A percentile compares a stretch with the other conserved stretches of the same genome.
Evolutionary conservation across 164 flowering plant species (phyloP).

Genomic region (Taxillus chinensis): DNA sequence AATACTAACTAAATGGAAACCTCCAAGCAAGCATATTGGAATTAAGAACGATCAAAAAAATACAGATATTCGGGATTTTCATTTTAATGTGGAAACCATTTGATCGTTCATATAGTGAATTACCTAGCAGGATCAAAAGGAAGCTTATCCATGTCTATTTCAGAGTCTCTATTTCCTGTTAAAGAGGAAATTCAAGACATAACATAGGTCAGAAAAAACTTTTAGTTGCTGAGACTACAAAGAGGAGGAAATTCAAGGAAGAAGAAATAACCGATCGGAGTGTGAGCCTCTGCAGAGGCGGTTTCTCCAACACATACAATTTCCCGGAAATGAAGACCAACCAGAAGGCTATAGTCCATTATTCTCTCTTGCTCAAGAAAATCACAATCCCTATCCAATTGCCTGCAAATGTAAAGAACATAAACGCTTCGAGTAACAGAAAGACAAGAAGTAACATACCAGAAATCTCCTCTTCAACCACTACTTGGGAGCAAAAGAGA

Average conservation of each 20-base stretch:
- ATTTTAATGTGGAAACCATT: no score
- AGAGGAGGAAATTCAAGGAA: neutral
- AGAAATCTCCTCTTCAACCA: neutral
- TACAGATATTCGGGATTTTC: no score
- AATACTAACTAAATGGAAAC: no score
- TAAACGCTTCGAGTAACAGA: neutral
- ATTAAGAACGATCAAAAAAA: no score
- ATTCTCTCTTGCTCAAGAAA: conserved; percentile 87
- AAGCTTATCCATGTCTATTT: conserved; percentile 49
- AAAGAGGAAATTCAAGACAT: neutral
- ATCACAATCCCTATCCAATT: conserved; percentile 80
- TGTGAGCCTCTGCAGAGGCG: conserved; percentile 13
- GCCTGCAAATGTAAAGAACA: conserved; percentile 34
- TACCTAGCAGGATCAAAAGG: conserved; percentile 53
- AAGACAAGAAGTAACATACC: neutral
- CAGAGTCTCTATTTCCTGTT: conserved; percentile 34
- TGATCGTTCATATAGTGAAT: neutral
- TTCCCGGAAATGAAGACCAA: conserved; percentile 78
- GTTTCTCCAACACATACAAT: conserved; percentile 18
- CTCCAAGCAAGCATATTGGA: no score
- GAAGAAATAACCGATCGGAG: conserved; percentile 4
- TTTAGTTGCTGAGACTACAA: neutral
- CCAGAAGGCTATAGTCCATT: conserved; percentile 85
- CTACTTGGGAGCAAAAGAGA: neutral
- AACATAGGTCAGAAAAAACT: no score